Evolutionary conservation across 768 basidiomycete species (phyloP), one percentile per base, ranked within the genome.

Genomic region (Termitomyces sp.): DNA sequence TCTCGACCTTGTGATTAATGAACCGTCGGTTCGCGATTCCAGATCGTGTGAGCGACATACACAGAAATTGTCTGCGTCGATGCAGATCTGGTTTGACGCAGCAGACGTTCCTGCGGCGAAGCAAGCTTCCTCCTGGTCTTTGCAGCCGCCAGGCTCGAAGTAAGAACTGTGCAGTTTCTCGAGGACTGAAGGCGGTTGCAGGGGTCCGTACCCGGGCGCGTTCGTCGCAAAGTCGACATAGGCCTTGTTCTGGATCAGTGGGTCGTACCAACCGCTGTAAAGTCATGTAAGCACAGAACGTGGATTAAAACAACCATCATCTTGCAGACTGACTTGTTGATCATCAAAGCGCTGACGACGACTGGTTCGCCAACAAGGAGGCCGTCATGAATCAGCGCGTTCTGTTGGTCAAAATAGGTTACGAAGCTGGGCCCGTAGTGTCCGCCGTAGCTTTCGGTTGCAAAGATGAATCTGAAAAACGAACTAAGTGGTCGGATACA

Each of bases 391-490:
- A 87, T 86, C 50, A 75, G 67, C 0, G 70, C 68, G 49, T 86
- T 87, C 65, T 87, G 85, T 55, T 84, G 68, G 35, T 85, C 74
- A 63, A 88, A 86, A 63, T 77, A 86, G 5, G 80, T 80, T 31
- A 84, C 83, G 58, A 86, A 86, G 50, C 73, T 74, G 3, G 85
- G 84, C 0, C 81, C 85, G 63, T 85, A 87, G 62, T 87, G 84
- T 0, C 85, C 84, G 6, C 85, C 85, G 54, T 85, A 87, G 50
- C 82, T 84, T 64, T 87, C 85, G 5, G 85, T 85, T 1, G 82
- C 76, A 46, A 86, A 75, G 38, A 84, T 78, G 60, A 86, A 85
- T 61, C 85, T 85, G 40, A 35, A 2, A 41, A 17, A 41, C 1
- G 11, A 8, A 40, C 3, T 5, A 41, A 10, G n/a, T 12, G 30